phyloP scores from a whole-genome alignment of 1,284 basidiomycete genomes.

The Fomitopsis betulina region DNA sequence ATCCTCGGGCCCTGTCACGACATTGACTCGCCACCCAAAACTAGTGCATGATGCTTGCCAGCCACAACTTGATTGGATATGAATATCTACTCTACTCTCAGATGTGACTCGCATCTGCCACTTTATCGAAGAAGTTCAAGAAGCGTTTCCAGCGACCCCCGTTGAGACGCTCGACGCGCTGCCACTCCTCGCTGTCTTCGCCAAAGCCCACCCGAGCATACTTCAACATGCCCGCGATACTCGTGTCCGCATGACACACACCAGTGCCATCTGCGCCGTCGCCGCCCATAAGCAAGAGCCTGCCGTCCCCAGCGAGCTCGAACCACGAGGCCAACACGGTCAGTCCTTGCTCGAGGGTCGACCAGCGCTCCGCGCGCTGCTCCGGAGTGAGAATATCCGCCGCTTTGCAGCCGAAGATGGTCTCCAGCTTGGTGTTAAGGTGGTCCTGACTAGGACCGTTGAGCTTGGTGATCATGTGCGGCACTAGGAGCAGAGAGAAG shows the following conservation, averaged over 20 bases:
- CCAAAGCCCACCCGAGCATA: slow-evolving; percentile 6
- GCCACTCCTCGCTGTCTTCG: slow-evolving; percentile 6
- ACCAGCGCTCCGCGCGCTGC: slow-evolving; percentile 14
- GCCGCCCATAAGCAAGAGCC: slow-evolving; percentile 14
- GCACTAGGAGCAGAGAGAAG: too few relatives aligned
- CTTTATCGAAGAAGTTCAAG: slow-evolving; percentile 6
- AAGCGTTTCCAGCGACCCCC: slow-evolving; percentile 7
- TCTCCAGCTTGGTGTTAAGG: slow-evolving; percentile 21
- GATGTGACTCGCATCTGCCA: background rate
- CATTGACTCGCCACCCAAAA: too few relatives aligned
- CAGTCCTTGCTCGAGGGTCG: slow-evolving; percentile 10
- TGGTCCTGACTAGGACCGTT: slow-evolving; percentile 12
- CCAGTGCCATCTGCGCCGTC: background rate
- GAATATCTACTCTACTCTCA: too few relatives aligned
- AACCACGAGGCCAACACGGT: slow-evolving; percentile 15
- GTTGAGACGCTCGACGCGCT: slow-evolving; percentile 3
- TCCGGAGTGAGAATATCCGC: slow-evolving; percentile 15
- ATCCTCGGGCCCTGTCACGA: too few relatives aligned
- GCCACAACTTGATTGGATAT: too few relatives aligned
- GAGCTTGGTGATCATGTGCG: background rate
- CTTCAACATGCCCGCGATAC: slow-evolving; percentile 12
- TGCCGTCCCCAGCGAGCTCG: slow-evolving; percentile 9
- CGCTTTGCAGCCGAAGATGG: slow-evolving; percentile 9
- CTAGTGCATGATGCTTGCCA: too few relatives aligned
- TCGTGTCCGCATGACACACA: slow-evolving; percentile 12